Evolutionary conservation across 75 land plant species (phyloP), one percentile per base, ranked within the genome.

Genomic region (Sequoiadendron giganteum): DNA sequence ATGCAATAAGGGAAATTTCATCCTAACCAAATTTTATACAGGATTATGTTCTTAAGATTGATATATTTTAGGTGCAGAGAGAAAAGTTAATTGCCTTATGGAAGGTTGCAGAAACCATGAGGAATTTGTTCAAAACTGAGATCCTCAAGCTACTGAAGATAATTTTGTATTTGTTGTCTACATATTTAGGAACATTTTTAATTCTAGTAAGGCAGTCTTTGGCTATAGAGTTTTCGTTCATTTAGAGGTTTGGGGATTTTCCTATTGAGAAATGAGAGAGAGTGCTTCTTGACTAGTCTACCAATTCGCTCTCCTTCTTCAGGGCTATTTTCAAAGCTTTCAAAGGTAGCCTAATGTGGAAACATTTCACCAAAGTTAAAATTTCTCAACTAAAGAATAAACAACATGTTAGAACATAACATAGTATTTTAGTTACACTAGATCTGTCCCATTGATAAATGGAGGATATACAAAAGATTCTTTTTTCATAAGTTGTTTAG

Each of bases 81-180:
- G 3, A 25, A n/a, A 28, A 82, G 21, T 43, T 47, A 13, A 47
- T 43, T 81, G 25, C 5, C 11, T 47, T 43, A 7, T 82, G 32
- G 34, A 52, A 82, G 84, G 49, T 82, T 47, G 84, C 49, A 25
- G 52, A n/a, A 82, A 82, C 84, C 49, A 47, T 82, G 84, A 47
- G 45, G n/a, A 47, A 82, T 43, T 1, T 82, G 25, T n/a, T 82
- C 32, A 28, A 82, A 10, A 16, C 84, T 9, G 52, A 8, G 5
- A 18, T 16, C 8, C 30, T 82, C 25, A 28, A 11, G 15, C 47
- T 45, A 1, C n/a, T 82, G 84, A 82, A 82, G 84, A 82, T 10
- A 10, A 47, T 81, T 10, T 32, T 89, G 72, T 86, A 84, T 87
- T 21, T 89, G 39, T 82, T 89, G 8, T 89, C 90, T 25, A 86